Percentiles rank a stretch among this genome's conserved stretches.
These are phyloP conservation scores for Phtheirospermum japonicum DNA, from an alignment of 257 asterid genomes.

Conservation along the genomic window DNA sequence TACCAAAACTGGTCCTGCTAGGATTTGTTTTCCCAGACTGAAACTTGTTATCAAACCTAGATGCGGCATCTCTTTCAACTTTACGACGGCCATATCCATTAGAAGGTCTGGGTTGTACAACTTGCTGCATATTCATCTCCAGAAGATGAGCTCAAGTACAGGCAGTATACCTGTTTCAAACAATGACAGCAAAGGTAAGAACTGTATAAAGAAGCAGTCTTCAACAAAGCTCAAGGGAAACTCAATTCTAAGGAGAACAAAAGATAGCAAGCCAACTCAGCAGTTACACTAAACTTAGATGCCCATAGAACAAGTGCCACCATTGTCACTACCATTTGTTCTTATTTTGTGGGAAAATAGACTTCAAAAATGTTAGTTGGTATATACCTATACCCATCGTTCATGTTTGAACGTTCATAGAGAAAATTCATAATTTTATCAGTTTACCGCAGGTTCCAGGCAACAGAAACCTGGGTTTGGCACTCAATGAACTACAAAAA, in stretches of 20 bases:
- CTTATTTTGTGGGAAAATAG: constrained; percentile 4
- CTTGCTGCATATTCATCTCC: constrained; percentile 71
- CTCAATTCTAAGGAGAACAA: constrained; percentile 7
- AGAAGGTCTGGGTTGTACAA: constrained; percentile 60
- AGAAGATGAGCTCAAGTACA: constrained; percentile 34
- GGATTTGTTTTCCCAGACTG: constrained; percentile 53
- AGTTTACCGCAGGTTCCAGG: constrained; percentile 8
- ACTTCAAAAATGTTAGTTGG: constrained; percentile 5
- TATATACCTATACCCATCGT: constrained; percentile 4
- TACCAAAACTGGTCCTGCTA: constrained; percentile 52
- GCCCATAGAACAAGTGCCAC: neutral
- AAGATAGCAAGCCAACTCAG: neutral
- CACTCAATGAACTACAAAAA: constrained; percentile 14
- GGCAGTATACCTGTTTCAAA: constrained; percentile 30
- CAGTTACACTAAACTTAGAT: constrained; percentile 17
- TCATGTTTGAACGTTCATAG: constrained; percentile 4
- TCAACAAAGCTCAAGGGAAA: constrained; percentile 11
- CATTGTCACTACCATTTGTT: constrained; percentile 3
- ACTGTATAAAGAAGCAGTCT: constrained; percentile 13
- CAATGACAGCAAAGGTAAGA: constrained; percentile 34
- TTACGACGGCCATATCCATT: constrained; percentile 83
- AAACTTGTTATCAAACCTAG: constrained; percentile 57
- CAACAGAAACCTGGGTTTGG: constrained; percentile 13
- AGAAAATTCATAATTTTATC: constrained; percentile 1
- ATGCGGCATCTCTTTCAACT: constrained; percentile 54